phyloP scores from a whole-genome alignment of 805 yeast genomes.

The Saturnispora sekii region DNA sequence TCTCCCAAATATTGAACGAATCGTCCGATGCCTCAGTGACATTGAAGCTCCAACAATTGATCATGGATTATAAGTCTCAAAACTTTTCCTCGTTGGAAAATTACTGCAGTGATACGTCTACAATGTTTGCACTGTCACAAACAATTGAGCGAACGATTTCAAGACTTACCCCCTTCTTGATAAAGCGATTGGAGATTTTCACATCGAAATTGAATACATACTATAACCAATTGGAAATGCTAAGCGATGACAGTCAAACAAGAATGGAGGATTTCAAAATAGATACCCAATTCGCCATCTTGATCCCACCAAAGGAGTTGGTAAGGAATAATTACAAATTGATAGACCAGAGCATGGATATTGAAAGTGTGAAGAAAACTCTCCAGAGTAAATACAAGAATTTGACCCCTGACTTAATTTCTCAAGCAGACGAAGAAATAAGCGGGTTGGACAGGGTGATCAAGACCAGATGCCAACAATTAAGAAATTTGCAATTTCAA shows the following conservation, averaged over 20 bases:
- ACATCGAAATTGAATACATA: slow-evolving; percentile 18
- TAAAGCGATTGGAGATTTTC: slow-evolving; percentile 15
- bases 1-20: slow-evolving; percentile 10
- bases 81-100: slow-evolving; percentile 13
- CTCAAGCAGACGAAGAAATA: slow-evolving; percentile 23
- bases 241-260: background rate
- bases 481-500: slow-evolving; percentile 3
- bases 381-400: slow-evolving; percentile 22
- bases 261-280: slow-evolving; percentile 15
- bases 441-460: slow-evolving; percentile 17
- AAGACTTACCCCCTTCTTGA: slow-evolving; percentile 19
- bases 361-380: slow-evolving; percentile 18
- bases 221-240: slow-evolving; percentile 15
- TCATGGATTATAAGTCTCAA: slow-evolving; percentile 16
- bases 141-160: slow-evolving; percentile 19
- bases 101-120: slow-evolving; percentile 17
- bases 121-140: slow-evolving; percentile 17
- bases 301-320: slow-evolving; percentile 20
- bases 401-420: slow-evolving; percentile 18
- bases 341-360: background rate
- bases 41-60: slow-evolving; percentile 15
- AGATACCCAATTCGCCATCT: slow-evolving; percentile 11
- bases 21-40: slow-evolving; percentile 12
- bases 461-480: background rate
- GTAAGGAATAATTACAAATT: background rate